Evolutionary conservation across 768 basidiomycete species (phyloP).

Genomic region (Cystobasidium onofrii): DNA sequence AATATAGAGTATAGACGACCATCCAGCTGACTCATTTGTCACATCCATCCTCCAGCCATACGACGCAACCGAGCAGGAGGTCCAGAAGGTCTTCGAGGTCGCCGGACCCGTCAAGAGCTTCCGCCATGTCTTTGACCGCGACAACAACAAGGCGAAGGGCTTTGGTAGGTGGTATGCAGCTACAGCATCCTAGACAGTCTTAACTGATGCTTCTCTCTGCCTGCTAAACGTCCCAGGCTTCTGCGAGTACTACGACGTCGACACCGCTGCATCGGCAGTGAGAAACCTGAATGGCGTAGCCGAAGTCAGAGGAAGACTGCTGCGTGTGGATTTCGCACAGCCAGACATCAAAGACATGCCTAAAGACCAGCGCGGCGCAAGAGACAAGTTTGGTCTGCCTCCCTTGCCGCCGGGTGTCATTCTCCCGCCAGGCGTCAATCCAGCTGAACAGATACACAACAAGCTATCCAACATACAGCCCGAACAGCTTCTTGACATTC

Average conservation of each 20-base stretch:
- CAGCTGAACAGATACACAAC: constrained; percentile 75
- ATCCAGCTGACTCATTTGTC: background rate
- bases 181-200: too few relatives aligned
- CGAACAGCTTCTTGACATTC: constrained; percentile 76
- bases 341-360: constrained; percentile 65
- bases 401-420: constrained; percentile 68
- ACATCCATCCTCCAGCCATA: background rate
- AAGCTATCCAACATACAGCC: constrained; percentile 76
- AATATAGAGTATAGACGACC: too few relatives aligned
- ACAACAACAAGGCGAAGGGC: constrained; percentile 88
- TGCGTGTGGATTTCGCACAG: constrained; percentile 89
- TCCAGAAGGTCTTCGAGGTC: constrained; percentile 39
- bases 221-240: constrained; percentile 43
- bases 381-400: constrained; percentile 46
- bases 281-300: constrained; percentile 80
- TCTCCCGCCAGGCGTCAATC: constrained; percentile 60
- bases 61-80: constrained; percentile 29
- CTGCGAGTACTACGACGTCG: constrained; percentile 59
- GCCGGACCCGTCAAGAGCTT: constrained; percentile 41
- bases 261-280: constrained; percentile 89
- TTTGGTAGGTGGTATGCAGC: constrained; percentile 56
- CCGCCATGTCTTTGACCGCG: constrained; percentile 43
- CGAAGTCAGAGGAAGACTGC: constrained; percentile 81
- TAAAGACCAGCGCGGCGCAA: constrained; percentile 76
- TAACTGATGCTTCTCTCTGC: background rate